phyloP scores from a whole-genome alignment of 805 yeast species.

The Ogataea parapolymorpha region DNA sequence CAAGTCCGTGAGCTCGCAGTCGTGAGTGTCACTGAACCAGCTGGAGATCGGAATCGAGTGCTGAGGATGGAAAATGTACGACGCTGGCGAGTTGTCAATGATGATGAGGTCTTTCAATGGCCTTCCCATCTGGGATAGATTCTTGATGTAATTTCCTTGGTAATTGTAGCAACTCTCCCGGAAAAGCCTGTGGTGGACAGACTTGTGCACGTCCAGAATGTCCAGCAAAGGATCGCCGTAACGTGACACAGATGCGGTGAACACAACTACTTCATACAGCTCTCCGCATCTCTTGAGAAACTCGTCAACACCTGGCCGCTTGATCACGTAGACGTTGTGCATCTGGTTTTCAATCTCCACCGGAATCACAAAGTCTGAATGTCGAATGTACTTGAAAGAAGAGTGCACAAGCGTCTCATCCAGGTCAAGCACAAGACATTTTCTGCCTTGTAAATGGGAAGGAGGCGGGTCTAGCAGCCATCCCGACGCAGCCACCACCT shows the following conservation, averaged over 20 bases:
- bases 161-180: constrained; percentile 92
- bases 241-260: constrained; percentile 92
- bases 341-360: constrained; percentile 92
- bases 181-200: constrained; percentile 87
- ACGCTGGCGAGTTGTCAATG: constrained; percentile 96
- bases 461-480: constrained; percentile 59
- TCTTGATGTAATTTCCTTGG: constrained; percentile 93
- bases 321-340: constrained; percentile 93
- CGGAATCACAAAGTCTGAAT: constrained; percentile 95
- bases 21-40: constrained; percentile 98
- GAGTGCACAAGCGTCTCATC: constrained; percentile 97
- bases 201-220: constrained; percentile 70
- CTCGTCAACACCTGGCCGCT: constrained; percentile 97
- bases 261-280: constrained; percentile 90
- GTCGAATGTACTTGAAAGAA: constrained; percentile 83
- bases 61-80: constrained; percentile 96
- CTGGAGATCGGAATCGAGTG: constrained; percentile 96
- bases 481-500: constrained; percentile 62
- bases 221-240: constrained; percentile 95
- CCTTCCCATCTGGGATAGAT: constrained; percentile 90
- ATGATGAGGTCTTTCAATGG: constrained; percentile 83
- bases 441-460: constrained; percentile 52
- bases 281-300: constrained; percentile 80
- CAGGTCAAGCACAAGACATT: constrained; percentile 85
- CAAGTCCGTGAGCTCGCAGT: constrained; percentile 88